Evolutionary conservation across 129 eudicot genomes (phyloP).

Genomic region (Ambrosia artemisiifolia): DNA sequence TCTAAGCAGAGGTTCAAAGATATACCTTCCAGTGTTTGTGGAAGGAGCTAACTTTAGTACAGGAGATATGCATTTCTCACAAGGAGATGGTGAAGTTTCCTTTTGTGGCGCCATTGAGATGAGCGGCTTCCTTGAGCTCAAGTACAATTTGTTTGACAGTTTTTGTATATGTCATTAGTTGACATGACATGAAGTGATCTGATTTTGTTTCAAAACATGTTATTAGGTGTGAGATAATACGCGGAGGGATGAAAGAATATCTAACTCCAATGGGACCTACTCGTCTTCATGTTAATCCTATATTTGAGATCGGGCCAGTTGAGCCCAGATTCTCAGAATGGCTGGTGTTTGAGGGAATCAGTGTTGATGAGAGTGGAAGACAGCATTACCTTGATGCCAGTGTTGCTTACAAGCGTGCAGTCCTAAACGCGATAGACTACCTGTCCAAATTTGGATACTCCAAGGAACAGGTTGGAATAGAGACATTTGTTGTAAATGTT

Average conservation of each 20-base stretch:
- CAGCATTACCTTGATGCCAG: conserved; percentile 97
- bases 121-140: conserved; percentile 99
- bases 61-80: conserved; percentile 99
- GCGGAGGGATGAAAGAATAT: conserved; percentile 94
- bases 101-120: conserved; percentile 99
- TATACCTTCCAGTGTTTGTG: conserved; percentile 95
- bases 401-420: conserved; percentile 97
- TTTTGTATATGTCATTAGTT: neutral
- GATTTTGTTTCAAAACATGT: neutral
- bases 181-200: neutral
- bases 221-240: conserved; percentile 86
- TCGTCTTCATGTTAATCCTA: conserved; percentile 89
- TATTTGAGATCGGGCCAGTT: conserved; percentile 89
- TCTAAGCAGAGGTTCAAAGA: conserved; percentile 86
- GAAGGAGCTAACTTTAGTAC: conserved; percentile 99
- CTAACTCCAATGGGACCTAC: conserved; percentile 99
- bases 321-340: conserved; percentile 99
- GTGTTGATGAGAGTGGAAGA: conserved; percentile 92
- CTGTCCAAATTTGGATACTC: conserved; percentile 84
- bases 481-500: neutral
- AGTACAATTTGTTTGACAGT: conserved; percentile 38
- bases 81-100: conserved; percentile 96
- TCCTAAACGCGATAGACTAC: conserved; percentile 93
- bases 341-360: conserved; percentile 96
- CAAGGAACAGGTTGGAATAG: conserved; percentile 73